Evolutionary conservation across 257 asterid species (phyloP).

Genomic region (Handroanthus guayacan): DNA sequence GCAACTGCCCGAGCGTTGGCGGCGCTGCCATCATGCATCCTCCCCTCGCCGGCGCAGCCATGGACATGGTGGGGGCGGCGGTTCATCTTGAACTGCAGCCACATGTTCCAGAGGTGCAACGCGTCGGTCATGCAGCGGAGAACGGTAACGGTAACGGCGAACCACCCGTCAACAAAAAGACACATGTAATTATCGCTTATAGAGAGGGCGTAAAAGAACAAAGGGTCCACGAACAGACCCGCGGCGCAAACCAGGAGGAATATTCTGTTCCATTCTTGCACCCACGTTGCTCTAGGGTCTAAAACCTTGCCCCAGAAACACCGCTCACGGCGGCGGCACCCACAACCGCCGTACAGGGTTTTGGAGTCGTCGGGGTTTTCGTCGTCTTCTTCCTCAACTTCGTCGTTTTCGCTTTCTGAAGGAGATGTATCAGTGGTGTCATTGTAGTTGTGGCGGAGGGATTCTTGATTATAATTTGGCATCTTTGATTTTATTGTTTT

Average conservation of each 20-base stretch:
- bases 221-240: constrained; percentile 84
- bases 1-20: constrained; percentile 44
- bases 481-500: constrained; percentile 15
- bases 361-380: constrained; percentile 23
- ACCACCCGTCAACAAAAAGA: constrained; percentile 92
- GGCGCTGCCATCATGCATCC: constrained; percentile 23
- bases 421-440: constrained; percentile 34
- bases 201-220: constrained; percentile 84
- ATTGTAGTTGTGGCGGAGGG: constrained; percentile 33
- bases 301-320: constrained; percentile 53
- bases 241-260: constrained; percentile 76
- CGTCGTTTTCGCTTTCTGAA: constrained; percentile 35
- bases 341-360: constrained; percentile 21
- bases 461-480: constrained; percentile 48
- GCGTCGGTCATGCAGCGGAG: constrained; percentile 93
- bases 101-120: constrained; percentile 81
- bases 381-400: constrained; percentile 39
- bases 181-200: constrained; percentile 83
- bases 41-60: constrained; percentile 14
- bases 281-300: constrained; percentile 72
- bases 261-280: constrained; percentile 90
- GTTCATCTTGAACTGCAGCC: constrained; percentile 75
- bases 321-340: constrained; percentile 31
- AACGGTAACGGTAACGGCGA: constrained; percentile 75
- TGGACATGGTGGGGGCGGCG: constrained; percentile 38